Evolutionary conservation across 345 rosid genomes (phyloP).

Genomic region (Acer yangbiense): DNA sequence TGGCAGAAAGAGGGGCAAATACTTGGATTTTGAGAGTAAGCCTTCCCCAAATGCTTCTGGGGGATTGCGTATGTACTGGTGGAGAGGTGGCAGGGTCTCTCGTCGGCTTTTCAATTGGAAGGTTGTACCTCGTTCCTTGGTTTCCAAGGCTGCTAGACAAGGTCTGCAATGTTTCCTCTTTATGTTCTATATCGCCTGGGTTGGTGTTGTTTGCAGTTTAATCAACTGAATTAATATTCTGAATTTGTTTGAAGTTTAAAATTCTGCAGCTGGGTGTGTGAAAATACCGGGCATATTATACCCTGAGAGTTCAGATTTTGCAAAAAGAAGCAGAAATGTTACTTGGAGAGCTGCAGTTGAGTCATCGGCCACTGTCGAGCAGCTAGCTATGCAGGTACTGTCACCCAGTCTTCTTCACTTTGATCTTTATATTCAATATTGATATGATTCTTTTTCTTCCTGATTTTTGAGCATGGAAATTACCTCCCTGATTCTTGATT

Average conservation of each 20-base stretch:
- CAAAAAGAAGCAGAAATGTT: constrained; percentile 78
- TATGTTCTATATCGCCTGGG: constrained; percentile 11
- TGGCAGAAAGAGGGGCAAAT: constrained; percentile 61
- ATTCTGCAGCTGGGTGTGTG: constrained; percentile 71
- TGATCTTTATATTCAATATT: neutral
- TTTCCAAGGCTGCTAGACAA: constrained; percentile 87
- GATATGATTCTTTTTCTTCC: neutral
- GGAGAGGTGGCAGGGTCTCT: constrained; percentile 95
- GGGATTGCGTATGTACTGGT: constrained; percentile 79
- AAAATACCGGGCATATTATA: constrained; percentile 77
- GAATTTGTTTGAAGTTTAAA: constrained; percentile 46
- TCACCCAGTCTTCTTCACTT: neutral
- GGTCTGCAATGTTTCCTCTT: constrained; percentile 53
- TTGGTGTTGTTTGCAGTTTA: constrained; percentile 20
- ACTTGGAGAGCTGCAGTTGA: constrained; percentile 96
- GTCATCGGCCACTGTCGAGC: constrained; percentile 75
- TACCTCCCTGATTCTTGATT: neutral
- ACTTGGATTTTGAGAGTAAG: constrained; percentile 49
- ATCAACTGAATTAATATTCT: constrained; percentile 36
- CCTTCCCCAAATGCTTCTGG: constrained; percentile 54
- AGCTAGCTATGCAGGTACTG: constrained; percentile 82
- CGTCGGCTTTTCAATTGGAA: constrained; percentile 84
- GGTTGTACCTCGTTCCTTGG: constrained; percentile 64
- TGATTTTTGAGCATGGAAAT: neutral
- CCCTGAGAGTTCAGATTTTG: constrained; percentile 83